These are phyloP conservation scores for Taphrina wiesneri DNA, from an alignment of 1,139 yeast species.

Conservation along the genomic window DNA sequence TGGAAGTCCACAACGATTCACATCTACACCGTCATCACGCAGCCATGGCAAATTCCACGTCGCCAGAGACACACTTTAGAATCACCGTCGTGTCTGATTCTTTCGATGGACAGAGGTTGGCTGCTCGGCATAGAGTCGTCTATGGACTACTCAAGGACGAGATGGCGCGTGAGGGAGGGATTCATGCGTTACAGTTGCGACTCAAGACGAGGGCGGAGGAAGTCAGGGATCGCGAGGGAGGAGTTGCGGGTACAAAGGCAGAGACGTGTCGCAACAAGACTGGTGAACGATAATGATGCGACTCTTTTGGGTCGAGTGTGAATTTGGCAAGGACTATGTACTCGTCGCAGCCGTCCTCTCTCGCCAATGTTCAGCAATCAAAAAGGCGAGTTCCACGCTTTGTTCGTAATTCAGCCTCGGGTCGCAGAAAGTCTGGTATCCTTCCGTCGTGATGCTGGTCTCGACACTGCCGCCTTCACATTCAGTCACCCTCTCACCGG, in stretches of 20 bases:
- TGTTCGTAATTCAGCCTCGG: slow-evolving; percentile 50
- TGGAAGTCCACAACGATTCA: slow-evolving; percentile 75
- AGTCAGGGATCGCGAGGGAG: slow-evolving; percentile 31
- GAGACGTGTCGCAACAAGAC: slow-evolving; percentile 25
- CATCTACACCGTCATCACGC: slow-evolving; percentile 86
- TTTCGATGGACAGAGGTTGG: slow-evolving; percentile 67
- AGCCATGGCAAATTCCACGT: slow-evolving; percentile 67
- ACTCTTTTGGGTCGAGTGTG: not conserved
- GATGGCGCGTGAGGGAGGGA: slow-evolving; percentile 57
- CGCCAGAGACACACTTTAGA: slow-evolving; percentile 78
- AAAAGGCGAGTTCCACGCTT: slow-evolving; percentile 50
- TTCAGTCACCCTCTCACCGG: slow-evolving; percentile 53
- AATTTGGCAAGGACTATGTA: not conserved
- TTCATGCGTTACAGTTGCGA: slow-evolving; percentile 86
- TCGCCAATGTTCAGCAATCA: slow-evolving; percentile 45
- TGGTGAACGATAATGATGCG: not conserved
- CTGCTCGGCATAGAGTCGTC: slow-evolving; percentile 76
- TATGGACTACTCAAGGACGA: slow-evolving; percentile 73
- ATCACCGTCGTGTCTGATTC: slow-evolving; percentile 60
- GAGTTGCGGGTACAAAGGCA: slow-evolving; percentile 5
- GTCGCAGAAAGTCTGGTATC: slow-evolving; percentile 52
- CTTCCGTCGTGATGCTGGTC: slow-evolving; percentile 46
- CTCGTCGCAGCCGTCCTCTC: not conserved
- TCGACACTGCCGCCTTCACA: slow-evolving; percentile 52
- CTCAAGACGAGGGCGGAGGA: slow-evolving; percentile 72